Evolutionary conservation across 2,329 filamentous ascomycete species (phyloP).

Genomic region (Helotiales sp.): DNA sequence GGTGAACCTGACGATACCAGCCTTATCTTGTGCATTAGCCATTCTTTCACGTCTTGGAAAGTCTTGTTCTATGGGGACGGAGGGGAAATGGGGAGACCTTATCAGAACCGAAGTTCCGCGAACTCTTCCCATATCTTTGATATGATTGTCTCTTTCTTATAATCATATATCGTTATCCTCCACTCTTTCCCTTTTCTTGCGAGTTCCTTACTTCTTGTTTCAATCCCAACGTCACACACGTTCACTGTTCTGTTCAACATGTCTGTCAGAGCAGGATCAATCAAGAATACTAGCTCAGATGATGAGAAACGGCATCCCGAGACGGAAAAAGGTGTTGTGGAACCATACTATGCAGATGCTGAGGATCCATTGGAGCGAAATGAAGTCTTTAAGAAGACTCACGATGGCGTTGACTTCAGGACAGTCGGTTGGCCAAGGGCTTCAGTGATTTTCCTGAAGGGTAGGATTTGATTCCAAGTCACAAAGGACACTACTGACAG

Average conservation of each 20-base stretch:
- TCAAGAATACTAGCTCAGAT: slow-evolving; percentile 23
- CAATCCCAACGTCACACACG: slow-evolving; percentile 3
- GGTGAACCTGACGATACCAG: not conserved
- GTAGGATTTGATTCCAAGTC: slow-evolving; percentile 7
- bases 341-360: slow-evolving; percentile 20
- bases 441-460: slow-evolving; percentile 48
- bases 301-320: slow-evolving; percentile 20
- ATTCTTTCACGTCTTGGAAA: not conserved
- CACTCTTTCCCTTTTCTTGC: not conserved
- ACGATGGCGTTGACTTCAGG: slow-evolving; percentile 46
- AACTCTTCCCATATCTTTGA: not conserved
- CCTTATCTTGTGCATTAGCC: not conserved
- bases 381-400: slow-evolving; percentile 47
- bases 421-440: slow-evolving; percentile 50
- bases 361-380: slow-evolving; percentile 27
- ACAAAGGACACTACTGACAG: not conserved
- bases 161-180: slow-evolving; percentile 5
- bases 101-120: not conserved
- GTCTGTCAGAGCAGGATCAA: slow-evolving; percentile 19
- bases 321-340: slow-evolving; percentile 21
- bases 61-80: not conserved
- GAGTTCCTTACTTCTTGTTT: not conserved
- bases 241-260: slow-evolving; percentile 14
- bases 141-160: not conserved
- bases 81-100: slow-evolving; percentile 1